Evolutionary conservation across 2,329 filamentous ascomycete species (phyloP).

Genomic region (Fusarium sp.): DNA sequence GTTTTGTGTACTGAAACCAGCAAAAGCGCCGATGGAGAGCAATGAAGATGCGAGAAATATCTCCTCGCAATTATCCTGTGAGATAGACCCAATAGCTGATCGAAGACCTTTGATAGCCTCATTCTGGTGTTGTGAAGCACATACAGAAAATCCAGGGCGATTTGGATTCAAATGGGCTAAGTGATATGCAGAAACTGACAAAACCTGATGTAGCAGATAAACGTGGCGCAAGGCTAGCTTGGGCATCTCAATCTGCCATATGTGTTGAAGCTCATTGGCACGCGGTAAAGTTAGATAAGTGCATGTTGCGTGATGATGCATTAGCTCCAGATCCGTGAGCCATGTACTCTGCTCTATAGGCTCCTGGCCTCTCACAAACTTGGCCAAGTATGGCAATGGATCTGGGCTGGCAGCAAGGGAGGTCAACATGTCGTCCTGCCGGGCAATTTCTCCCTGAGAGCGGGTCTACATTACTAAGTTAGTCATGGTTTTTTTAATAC

Average conservation of each 20-base stretch:
- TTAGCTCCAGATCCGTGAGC: conserved; percentile 51
- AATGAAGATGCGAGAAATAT: conserved; percentile 50
- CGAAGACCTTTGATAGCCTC: conserved; percentile 48
- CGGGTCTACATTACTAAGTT: background rate
- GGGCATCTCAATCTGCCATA: conserved; percentile 48
- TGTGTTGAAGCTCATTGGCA: conserved; percentile 40
- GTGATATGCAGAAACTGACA: conserved; percentile 48
- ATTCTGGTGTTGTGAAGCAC: conserved; percentile 50
- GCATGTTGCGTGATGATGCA: conserved; percentile 50
- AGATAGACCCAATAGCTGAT: conserved; percentile 40
- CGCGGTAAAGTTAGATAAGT: conserved; percentile 49
- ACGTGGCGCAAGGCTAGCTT: conserved; percentile 44
- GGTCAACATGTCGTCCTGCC: background rate
- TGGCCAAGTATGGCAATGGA: conserved; percentile 39
- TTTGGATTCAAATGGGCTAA: conserved; percentile 44
- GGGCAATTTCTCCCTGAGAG: background rate
- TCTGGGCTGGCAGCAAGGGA: conserved; percentile 20
- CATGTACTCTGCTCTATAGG: conserved; percentile 39
- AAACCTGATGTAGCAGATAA: conserved; percentile 49
- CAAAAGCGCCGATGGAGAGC: conserved; percentile 49
- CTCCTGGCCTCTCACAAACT: conserved; percentile 35
- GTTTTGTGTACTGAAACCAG: conserved; percentile 39
- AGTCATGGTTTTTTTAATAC: background rate
- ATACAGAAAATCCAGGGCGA: conserved; percentile 36
- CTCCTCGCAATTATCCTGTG: conserved; percentile 47